Evolutionary conservation across 345 rosid species (phyloP).

Genomic region (Eucalyptus coolabah): DNA sequence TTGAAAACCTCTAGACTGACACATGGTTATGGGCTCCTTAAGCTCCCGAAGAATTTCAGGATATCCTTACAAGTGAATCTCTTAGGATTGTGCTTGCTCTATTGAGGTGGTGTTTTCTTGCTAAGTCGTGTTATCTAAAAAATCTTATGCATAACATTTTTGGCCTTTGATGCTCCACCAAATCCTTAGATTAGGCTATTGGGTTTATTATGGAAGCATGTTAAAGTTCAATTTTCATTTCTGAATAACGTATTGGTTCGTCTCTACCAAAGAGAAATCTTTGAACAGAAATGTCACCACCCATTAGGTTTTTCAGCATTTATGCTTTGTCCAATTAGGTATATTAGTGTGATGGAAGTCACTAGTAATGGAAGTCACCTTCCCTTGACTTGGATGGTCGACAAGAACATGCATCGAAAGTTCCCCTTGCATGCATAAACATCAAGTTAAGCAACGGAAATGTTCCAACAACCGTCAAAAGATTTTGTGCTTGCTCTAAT

Average conservation of each 20-base stretch:
- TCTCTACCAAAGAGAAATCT: neutral
- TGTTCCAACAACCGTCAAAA: neutral
- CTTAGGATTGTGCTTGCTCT: neutral
- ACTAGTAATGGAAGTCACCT: neutral
- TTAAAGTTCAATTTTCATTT: neutral
- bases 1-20: too few species aligned
- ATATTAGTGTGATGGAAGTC: neutral
- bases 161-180: neutral
- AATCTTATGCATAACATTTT: neutral
- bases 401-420: neutral
- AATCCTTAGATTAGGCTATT: neutral
- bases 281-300: neutral
- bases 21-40: conserved; percentile 50
- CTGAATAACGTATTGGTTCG: neutral
- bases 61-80: conserved; percentile 58
- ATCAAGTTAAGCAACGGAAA: neutral
- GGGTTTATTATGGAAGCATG: neutral
- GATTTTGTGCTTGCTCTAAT: neutral
- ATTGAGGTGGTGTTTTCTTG: neutral
- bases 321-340: neutral
- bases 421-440: neutral
- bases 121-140: neutral
- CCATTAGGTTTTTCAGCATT: neutral
- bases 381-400: neutral
- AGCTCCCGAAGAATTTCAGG: conserved; percentile 64